Conservation (phyloP, 1,284 basidiomycete species). For the Trichosporon sp. region DNA sequence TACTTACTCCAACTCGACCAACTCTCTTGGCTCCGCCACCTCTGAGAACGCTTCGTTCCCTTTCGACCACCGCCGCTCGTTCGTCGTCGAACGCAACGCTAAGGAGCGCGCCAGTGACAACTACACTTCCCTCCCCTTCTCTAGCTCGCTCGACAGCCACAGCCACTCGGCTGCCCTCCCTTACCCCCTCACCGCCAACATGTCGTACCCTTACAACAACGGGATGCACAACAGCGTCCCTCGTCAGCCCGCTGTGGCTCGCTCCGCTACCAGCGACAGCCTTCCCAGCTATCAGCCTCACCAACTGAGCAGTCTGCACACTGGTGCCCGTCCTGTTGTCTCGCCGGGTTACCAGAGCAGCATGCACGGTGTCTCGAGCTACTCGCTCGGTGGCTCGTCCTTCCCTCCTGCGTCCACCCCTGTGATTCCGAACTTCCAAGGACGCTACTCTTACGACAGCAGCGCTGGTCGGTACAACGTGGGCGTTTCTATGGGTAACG, state of each 20-base stretch:
- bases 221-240: slow-evolving; percentile 3
- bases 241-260: slow-evolving; percentile 7
- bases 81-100: background rate
- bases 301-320: slow-evolving; percentile 19
- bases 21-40: background rate
- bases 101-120: slow-evolving; percentile 1
- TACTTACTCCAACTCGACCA: background rate
- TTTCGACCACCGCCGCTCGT: slow-evolving; percentile 1
- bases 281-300: slow-evolving; percentile 32
- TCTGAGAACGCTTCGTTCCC: background rate
- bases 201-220: slow-evolving; percentile 9
- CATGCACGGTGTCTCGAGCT: background rate
- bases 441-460: slow-evolving; percentile 4
- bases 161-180: background rate
- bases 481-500: background rate
- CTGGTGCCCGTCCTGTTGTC: slow-evolving; percentile 33
- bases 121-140: background rate
- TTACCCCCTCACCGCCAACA: slow-evolving; percentile 6
- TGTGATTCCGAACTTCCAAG: background rate
- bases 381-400: background rate
- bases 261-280: slow-evolving; percentile 41
- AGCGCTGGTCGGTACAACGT: slow-evolving; percentile 6
- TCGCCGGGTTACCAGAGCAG: slow-evolving; percentile 10
- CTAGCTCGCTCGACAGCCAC: background rate
- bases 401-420: background rate